Evolutionary conservation across 768 basidiomycete species (phyloP), one percentile per base, ranked within the genome.

Genomic region (Holtermanniella nyarrowii): DNA sequence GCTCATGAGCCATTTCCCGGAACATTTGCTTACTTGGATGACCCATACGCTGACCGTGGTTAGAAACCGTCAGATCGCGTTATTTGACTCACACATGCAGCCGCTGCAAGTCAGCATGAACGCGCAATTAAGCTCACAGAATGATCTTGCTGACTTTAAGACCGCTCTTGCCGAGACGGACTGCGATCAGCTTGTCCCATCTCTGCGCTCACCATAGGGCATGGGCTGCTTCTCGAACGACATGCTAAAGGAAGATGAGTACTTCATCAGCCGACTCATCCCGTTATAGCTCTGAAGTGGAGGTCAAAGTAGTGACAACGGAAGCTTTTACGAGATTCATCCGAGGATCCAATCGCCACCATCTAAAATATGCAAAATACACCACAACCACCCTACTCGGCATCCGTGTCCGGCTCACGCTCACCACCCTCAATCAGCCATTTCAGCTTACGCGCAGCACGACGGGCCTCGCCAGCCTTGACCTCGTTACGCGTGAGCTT

Each of bases 401-500:
- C 62, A 44, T 65, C 63, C 4, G 66, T 68, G 47, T 69, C 67
- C 42, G 65, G 65, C 45, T 69, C 67, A 41, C 63, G 54, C 42
- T 57, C 66, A 41, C 89, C 89, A 48, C 89, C 89, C 63, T 79
- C 79, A 24, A 77, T 81, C 54, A 93, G 75, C 89, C 89, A 93
- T 50, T 79, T 75, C 53, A 90, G 68, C 75, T 88, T 88, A 63
- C 88, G 78, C 64, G 82, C 66, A 64, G 82, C 77, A 68, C 86
- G 77, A 54, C 91, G 77, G 71, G 90, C 91, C 70, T 90, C 89
- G 71, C 80, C 83, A 4, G 79, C 87, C 73, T 96, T 96, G 57
- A 84, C 22, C 70, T 93, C 69, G 59, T 73, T 73, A 46, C 72
- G 50, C 11, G 72, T 68, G 55, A 68, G 52, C 65, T 93, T 93